Conservation (phyloP, 129 eudicot genomes). For the Flaveria trinervia region DNA sequence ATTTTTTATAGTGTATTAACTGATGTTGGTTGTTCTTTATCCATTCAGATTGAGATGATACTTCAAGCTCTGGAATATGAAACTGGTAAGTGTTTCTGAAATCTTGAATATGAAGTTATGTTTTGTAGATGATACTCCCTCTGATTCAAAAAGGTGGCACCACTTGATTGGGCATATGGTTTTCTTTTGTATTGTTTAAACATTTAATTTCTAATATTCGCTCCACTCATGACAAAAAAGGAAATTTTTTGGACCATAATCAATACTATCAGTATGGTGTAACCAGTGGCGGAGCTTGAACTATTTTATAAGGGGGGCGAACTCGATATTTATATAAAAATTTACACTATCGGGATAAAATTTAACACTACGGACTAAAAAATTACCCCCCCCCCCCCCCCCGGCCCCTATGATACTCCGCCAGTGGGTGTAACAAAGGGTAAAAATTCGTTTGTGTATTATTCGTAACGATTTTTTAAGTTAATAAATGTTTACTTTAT, state of each 20-base stretch:
- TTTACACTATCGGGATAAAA: too few species aligned
- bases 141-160: background rate
- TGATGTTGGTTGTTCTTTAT: conserved; percentile 27
- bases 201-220: background rate
- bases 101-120: background rate
- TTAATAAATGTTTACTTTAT: conserved; percentile 21
- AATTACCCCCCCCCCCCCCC: too few species aligned
- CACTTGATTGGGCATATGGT: background rate
- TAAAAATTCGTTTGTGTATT: background rate
- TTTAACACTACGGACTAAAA: too few species aligned
- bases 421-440: background rate
- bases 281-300: too few species aligned
- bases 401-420: too few species aligned
- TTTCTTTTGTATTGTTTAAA: background rate
- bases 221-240: background rate
- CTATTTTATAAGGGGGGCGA: too few species aligned
- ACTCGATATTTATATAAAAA: too few species aligned
- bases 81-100: conserved; percentile 57
- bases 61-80: conserved; percentile 98
- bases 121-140: background rate
- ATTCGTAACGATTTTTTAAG: conserved; percentile 11
- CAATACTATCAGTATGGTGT: background rate
- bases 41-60: conserved; percentile 90
- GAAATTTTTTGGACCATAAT: background rate
- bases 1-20: conserved; percentile 11